Conservation (phyloP, 768 basidiomycete species). For the Suillus subluteus region DNA sequence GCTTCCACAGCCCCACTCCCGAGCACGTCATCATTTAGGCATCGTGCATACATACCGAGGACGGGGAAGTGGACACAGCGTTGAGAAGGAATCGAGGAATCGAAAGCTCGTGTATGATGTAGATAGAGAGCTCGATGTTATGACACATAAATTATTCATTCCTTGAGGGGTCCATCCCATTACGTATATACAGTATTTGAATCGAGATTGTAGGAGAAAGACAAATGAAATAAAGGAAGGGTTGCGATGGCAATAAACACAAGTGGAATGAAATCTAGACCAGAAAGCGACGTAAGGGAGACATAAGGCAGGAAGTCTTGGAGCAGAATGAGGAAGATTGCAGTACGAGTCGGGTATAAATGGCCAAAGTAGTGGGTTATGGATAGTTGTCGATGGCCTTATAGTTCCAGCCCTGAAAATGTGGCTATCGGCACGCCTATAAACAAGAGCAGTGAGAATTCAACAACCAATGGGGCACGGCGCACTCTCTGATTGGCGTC, state of each 20-base stretch:
- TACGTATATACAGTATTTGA: constrained; percentile 21
- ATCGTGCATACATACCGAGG: not conserved
- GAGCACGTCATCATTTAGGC: not conserved
- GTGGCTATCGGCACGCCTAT: constrained; percentile 40
- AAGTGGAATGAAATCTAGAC: not conserved
- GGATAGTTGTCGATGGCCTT: constrained; percentile 12
- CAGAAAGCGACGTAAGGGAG: not conserved
- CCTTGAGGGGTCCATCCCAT: constrained; percentile 21
- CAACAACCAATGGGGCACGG: constrained; percentile 22
- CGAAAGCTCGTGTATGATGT: not conserved
- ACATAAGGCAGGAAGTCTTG: not conserved
- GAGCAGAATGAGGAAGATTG: constrained; percentile 21
- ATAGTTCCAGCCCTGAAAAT: constrained; percentile 29
- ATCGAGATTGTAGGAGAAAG: constrained; percentile 21
- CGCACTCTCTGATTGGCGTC: constrained; percentile 83
- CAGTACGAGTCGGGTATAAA: constrained; percentile 33
- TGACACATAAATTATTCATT: constrained; percentile 22
- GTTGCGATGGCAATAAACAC: not conserved
- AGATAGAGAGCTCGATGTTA: not conserved
- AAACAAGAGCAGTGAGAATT: constrained; percentile 14
- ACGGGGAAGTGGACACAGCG: not conserved
- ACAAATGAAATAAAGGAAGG: constrained; percentile 4
- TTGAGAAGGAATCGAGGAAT: not conserved
- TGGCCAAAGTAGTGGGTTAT: constrained; percentile 9
- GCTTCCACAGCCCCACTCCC: not conserved